These are phyloP conservation scores for Camellia granthamiana DNA, from an alignment of 148 eudicot species.

Conservation along the genomic window DNA sequence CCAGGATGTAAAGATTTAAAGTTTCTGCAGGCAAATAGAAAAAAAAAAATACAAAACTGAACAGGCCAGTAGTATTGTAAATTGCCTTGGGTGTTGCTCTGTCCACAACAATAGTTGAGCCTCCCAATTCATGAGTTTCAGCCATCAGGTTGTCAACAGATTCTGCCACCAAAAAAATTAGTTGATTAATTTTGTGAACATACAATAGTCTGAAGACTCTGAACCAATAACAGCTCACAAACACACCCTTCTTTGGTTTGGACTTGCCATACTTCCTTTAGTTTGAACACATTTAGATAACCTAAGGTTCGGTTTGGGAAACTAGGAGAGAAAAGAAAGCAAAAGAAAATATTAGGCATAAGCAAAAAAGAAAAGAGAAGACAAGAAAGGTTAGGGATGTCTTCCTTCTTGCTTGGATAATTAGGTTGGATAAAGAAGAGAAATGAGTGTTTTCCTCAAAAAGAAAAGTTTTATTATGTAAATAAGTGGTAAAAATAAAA, in stretches of 20 bases:
- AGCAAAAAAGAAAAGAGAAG: too few relatives aligned
- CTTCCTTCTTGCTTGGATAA: too few relatives aligned
- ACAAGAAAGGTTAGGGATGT: too few relatives aligned
- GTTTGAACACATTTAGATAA: not conserved
- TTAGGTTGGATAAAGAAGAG: too few relatives aligned
- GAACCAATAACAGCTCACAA: not conserved
- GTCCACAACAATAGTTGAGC: slow-evolving; percentile 87
- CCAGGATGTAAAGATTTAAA: not conserved
- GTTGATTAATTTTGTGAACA: not conserved
- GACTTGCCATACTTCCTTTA: not conserved
- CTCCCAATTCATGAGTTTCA: slow-evolving; percentile 95
- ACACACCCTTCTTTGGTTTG: not conserved
- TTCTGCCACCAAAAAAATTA: slow-evolving; percentile 44
- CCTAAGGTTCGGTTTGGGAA: too few relatives aligned
- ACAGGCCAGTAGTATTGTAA: not conserved
- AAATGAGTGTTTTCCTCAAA: too few relatives aligned
- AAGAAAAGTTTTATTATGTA: too few relatives aligned
- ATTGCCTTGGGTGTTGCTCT: slow-evolving; percentile 94
- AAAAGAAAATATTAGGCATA: not conserved
- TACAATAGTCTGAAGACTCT: not conserved
- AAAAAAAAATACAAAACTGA: not conserved
- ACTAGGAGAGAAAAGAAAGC: not conserved
- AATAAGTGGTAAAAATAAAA: too few relatives aligned
- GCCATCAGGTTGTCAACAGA: slow-evolving; percentile 90
- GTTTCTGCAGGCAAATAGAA: not conserved